phyloP scores from a whole-genome alignment of 768 basidiomycete species.

The Inosperma sp. region DNA sequence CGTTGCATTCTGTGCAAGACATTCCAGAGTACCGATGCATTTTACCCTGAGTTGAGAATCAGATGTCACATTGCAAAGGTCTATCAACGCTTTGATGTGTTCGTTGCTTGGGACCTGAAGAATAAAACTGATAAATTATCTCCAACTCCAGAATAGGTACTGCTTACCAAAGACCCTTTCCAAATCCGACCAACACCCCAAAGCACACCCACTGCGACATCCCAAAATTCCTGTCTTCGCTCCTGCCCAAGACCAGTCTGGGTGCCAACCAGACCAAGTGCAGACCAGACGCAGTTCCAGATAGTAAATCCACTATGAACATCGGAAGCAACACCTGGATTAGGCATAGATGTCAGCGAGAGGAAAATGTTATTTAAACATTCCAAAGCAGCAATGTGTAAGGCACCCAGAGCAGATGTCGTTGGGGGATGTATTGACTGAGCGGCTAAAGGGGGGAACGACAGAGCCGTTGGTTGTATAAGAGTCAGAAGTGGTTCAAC shows the following conservation, averaged over 20 bases:
- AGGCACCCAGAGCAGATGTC: conserved; percentile 76
- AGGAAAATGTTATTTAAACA: conserved; percentile 89
- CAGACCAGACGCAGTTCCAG: conserved; percentile 65
- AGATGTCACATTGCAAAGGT: conserved; percentile 51
- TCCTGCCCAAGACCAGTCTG: conserved; percentile 62
- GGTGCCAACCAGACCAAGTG: conserved; percentile 55
- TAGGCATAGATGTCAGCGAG: conserved; percentile 53
- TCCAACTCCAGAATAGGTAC: not conserved
- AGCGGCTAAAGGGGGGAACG: conserved; percentile 69
- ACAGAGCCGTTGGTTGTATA: conserved; percentile 70
- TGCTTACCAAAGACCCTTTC: conserved; percentile 58
- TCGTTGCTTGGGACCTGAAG: conserved; percentile 52
- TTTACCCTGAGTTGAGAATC: conserved; percentile 61
- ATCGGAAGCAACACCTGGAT: conserved; percentile 40
- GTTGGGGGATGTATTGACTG: conserved; percentile 83
- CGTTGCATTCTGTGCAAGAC: conserved; percentile 66
- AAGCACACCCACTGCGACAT: conserved; percentile 72
- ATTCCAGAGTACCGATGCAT: conserved; percentile 82
- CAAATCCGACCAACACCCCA: conserved; percentile 85
- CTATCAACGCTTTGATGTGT: conserved; percentile 62
- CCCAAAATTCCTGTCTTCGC: conserved; percentile 69
- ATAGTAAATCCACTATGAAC: conserved; percentile 46
- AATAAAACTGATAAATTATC: not conserved
- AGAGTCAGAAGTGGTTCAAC: conserved; percentile 65
- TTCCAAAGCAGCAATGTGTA: conserved; percentile 83